Percentiles rank a stretch among this genome's conserved stretches.
These are phyloP conservation scores for Patellifolia procumbens DNA, from an alignment of 179 eudicot species.

Conservation along the genomic window DNA sequence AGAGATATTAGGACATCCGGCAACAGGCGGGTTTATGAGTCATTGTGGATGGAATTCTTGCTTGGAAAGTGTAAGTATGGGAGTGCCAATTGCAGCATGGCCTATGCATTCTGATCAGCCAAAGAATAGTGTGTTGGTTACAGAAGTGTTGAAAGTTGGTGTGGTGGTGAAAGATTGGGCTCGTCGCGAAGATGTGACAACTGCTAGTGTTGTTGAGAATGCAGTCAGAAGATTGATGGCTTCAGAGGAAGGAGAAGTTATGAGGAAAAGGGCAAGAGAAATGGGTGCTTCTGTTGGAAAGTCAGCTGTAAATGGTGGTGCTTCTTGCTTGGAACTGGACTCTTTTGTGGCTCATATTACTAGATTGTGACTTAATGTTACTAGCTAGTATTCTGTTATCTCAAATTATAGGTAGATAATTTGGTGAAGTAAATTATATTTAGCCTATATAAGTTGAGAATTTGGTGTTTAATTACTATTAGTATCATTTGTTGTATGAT, in stretches of 20 bases:
- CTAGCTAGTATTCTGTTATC: too few relatives aligned
- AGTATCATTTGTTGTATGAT: too few relatives aligned
- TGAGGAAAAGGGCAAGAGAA: conserved; percentile 43
- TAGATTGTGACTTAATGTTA: conserved; percentile 33
- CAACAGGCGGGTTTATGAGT: conserved; percentile 61
- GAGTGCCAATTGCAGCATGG: conserved; percentile 73
- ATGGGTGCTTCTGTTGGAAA: conserved; percentile 22
- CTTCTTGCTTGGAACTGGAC: conserved; percentile 36
- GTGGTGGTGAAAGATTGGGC: conserved; percentile 43
- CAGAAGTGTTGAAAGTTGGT: conserved; percentile 43
- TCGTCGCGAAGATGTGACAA: conserved; percentile 26
- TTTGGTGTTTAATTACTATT: too few relatives aligned
- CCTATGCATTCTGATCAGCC: conserved; percentile 77
- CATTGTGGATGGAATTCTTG: conserved; percentile 85
- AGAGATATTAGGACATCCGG: conserved; percentile 50
- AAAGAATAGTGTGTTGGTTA: conserved; percentile 39
- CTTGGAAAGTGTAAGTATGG: conserved; percentile 54
- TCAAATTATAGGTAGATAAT: too few relatives aligned
- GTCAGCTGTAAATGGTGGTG: conserved; percentile 41
- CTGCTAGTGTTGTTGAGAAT: conserved; percentile 27
- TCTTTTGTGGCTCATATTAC: conserved; percentile 53
- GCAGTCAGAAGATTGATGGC: conserved; percentile 47
- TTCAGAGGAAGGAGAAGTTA: conserved; percentile 45
- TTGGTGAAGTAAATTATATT: too few relatives aligned
- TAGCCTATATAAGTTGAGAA: too few relatives aligned